phyloP scores from a whole-genome alignment of 805 yeast species.

The Maudiozyma turicensis region DNA sequence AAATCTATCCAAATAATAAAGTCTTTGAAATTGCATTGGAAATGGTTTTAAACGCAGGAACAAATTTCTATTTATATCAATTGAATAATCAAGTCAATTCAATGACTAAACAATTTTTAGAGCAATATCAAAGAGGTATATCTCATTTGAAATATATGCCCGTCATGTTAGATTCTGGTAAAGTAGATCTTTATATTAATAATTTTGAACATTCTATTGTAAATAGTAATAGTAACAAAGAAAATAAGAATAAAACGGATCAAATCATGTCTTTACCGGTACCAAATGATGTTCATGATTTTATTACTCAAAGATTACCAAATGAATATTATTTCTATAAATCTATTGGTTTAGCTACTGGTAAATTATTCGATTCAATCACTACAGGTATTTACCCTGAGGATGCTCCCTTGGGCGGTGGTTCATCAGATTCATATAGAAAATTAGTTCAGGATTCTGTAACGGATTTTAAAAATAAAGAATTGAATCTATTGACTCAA shows the following conservation, averaged over 20 bases:
- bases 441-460: conserved; percentile 40
- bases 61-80: conserved; percentile 38
- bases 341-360: conserved; percentile 57
- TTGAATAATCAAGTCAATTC: conserved; percentile 32
- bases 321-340: conserved; percentile 76
- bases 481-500: conserved; percentile 58
- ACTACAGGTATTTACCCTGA: conserved; percentile 54
- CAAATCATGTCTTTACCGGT: conserved; percentile 15
- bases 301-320: conserved; percentile 77
- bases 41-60: conserved; percentile 34
- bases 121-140: conserved; percentile 55
- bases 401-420: conserved; percentile 58
- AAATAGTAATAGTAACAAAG: background rate
- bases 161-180: conserved; percentile 57
- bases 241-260: background rate
- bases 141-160: conserved; percentile 67
- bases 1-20: conserved; percentile 24
- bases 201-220: background rate
- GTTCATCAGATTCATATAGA: conserved; percentile 47
- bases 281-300: conserved; percentile 75
- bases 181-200: conserved; percentile 44
- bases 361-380: conserved; percentile 56
- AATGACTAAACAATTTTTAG: conserved; percentile 31
- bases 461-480: conserved; percentile 44
- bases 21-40: conserved; percentile 32